Conservation (phyloP, 306 rosid species). For the Astragalus glycyphyllos region DNA sequence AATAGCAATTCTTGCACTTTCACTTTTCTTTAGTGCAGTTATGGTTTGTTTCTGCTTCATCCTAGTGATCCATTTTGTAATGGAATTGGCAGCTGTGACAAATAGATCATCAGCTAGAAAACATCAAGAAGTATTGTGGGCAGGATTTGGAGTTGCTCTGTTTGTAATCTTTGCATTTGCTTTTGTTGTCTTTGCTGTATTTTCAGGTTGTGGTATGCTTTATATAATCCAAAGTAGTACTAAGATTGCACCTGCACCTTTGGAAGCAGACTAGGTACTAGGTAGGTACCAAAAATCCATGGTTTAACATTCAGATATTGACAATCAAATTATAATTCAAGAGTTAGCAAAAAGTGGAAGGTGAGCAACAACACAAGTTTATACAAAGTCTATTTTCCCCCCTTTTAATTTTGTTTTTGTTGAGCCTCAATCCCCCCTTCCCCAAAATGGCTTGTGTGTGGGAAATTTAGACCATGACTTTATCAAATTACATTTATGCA, state of each 20-base stretch:
- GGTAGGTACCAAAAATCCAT: background rate
- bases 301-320: slow-evolving; percentile 27
- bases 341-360: too few relatives aligned
- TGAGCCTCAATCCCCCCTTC: too few relatives aligned
- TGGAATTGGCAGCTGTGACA: slow-evolving; percentile 25
- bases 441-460: too few relatives aligned
- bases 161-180: slow-evolving; percentile 48
- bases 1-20: slow-evolving; percentile 37
- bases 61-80: slow-evolving; percentile 40
- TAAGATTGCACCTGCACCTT: slow-evolving; percentile 55
- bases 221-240: slow-evolving; percentile 17
- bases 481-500: too few relatives aligned
- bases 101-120: slow-evolving; percentile 21
- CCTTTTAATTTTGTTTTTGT: too few relatives aligned
- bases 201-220: slow-evolving; percentile 41
- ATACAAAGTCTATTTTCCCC: too few relatives aligned
- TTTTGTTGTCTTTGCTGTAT: slow-evolving; percentile 42
- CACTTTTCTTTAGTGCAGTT: slow-evolving; percentile 43
- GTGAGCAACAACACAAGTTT: too few relatives aligned
- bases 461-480: too few relatives aligned
- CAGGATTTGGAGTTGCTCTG: slow-evolving; percentile 42
- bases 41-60: slow-evolving; percentile 51
- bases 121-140: slow-evolving; percentile 44
- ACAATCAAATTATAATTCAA: too few relatives aligned
- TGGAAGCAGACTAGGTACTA: slow-evolving; percentile 36